These are phyloP conservation scores for Evernia prunastri DNA, from an alignment of 495 filamentous ascomycete species.

Conservation along the genomic window DNA sequence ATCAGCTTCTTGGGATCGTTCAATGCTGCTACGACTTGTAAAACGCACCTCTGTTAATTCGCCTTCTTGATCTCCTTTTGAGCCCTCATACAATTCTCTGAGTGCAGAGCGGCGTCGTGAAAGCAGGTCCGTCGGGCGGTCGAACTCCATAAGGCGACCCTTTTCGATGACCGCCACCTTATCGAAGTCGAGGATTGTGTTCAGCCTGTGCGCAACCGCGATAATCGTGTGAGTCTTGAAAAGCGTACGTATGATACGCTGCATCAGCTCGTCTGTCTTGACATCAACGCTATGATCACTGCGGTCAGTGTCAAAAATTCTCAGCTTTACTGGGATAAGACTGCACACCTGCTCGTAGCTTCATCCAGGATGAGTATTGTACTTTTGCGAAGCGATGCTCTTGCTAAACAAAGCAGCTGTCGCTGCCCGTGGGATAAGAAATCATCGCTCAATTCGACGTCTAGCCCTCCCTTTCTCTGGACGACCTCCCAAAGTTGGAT, in stretches of 20 bases:
- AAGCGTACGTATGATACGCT: constrained; percentile 52
- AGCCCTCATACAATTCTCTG: constrained; percentile 21
- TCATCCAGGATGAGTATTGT: constrained; percentile 47
- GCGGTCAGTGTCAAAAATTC: constrained; percentile 23
- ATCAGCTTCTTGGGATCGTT: no score
- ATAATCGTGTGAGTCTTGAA: no score
- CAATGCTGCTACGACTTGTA: no score
- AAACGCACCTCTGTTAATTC: no score
- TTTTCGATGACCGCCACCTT: constrained; percentile 42
- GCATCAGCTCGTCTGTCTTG: constrained; percentile 53
- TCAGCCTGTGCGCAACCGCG: constrained; percentile 55
- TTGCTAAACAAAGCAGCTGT: constrained; percentile 59
- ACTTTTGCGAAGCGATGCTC: constrained; percentile 47
- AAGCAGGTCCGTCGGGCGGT: constrained; percentile 34
- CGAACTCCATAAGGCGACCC: constrained; percentile 42
- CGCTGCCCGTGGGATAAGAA: constrained; percentile 54
- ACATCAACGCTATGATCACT: constrained; percentile 51
- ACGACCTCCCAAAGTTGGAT: constrained; percentile 46
- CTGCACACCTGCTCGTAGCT: constrained; percentile 45
- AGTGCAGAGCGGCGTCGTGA: constrained; percentile 15
- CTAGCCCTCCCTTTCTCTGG: constrained; percentile 45
- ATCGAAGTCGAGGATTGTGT: constrained; percentile 50
- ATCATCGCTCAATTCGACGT: constrained; percentile 43
- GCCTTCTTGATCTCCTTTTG: no score
- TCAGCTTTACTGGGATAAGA: background rate